These are phyloP conservation scores for Puccinia polysora DNA, from an alignment of 1,284 basidiomycete species.

Conservation along the genomic window DNA sequence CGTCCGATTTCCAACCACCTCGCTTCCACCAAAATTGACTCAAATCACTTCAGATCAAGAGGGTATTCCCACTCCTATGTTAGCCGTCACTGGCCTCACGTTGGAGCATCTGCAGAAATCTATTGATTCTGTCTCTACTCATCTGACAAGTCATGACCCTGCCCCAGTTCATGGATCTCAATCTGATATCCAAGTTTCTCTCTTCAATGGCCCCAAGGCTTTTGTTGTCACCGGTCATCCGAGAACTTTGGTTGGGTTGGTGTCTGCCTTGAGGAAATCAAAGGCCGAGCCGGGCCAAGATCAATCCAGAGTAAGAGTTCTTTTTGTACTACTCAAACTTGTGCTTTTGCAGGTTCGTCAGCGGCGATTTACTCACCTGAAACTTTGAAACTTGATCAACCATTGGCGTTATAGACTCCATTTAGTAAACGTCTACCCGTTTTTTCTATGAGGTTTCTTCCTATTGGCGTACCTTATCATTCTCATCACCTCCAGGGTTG, in stretches of 20 bases:
- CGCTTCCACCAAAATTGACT: slow-evolving; percentile 80
- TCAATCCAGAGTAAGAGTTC: slow-evolving; percentile 67
- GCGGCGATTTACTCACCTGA: too few species aligned
- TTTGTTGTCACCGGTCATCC: slow-evolving; percentile 92
- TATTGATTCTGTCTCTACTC: slow-evolving; percentile 54
- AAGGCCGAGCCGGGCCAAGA: slow-evolving; percentile 80
- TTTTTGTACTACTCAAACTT: too few species aligned
- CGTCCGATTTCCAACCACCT: slow-evolving; percentile 78
- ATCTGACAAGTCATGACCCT: slow-evolving; percentile 57
- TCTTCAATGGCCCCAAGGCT: slow-evolving; percentile 83
- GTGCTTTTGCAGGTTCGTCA: too few species aligned
- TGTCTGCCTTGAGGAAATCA: slow-evolving; percentile 80
- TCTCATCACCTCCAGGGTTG: slow-evolving; percentile 75
- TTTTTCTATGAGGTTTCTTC: slow-evolving; percentile 87
- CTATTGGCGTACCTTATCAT: slow-evolving; percentile 92
- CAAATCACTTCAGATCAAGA: slow-evolving; percentile 86
- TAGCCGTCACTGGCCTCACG: slow-evolving; percentile 77
- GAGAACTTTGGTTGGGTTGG: slow-evolving; percentile 86
- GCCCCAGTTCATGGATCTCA: too few species aligned
- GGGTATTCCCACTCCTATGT: slow-evolving; percentile 87
- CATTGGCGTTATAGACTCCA: slow-evolving; percentile 56
- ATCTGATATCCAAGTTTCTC: slow-evolving; percentile 64
- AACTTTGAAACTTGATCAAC: too few species aligned
- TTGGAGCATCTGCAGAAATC: slow-evolving; percentile 56
- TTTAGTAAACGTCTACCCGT: slow-evolving; percentile 92